Percentiles rank a stretch among this genome's conserved stretches.
Conservation (phyloP, 208 protist genomes). For the Trypanosoma cruzi region DNA sequence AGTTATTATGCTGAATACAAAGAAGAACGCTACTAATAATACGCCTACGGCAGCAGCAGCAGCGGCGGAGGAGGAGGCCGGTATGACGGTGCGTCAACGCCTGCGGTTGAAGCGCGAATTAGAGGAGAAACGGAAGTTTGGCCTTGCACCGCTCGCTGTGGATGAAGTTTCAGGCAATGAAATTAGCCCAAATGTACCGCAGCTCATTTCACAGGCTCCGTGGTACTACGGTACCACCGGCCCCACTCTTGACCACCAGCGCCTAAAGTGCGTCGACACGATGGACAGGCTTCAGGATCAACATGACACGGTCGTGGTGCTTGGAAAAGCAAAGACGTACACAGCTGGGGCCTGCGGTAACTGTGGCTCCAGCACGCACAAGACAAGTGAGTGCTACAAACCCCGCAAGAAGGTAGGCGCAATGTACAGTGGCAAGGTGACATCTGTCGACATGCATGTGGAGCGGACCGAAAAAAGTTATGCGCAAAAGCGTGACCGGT, state of each 20-base stretch:
- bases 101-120: conserved; percentile 80
- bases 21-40: conserved; percentile 12
- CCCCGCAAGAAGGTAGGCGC: conserved; percentile 77
- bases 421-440: conserved; percentile 67
- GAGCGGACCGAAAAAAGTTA: conserved; percentile 36
- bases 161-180: conserved; percentile 79
- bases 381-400: conserved; percentile 95
- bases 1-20: conserved; percentile 24
- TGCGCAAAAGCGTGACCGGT: conserved; percentile 79
- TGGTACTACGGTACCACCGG: conserved; percentile 93
- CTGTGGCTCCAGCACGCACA: conserved; percentile 98
- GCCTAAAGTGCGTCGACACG: conserved; percentile 31
- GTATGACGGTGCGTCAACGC: conserved; percentile 66
- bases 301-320: conserved; percentile 38
- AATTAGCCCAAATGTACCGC: conserved; percentile 99
- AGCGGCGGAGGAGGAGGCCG: conserved; percentile 23
- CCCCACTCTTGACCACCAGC: conserved; percentile 93
- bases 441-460: conserved; percentile 53
- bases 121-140: conserved; percentile 88
- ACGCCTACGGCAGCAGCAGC: too few relatives aligned
- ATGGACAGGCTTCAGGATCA: conserved; percentile 45
- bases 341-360: conserved; percentile 98
- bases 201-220: conserved; percentile 97
- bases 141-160: conserved; percentile 79
- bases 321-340: conserved; percentile 84